A percentile compares a stretch with the other conserved stretches of the same genome.
phyloP scores from a whole-genome alignment of 1,139 yeast genomes.

The Pichia sp. region DNA sequence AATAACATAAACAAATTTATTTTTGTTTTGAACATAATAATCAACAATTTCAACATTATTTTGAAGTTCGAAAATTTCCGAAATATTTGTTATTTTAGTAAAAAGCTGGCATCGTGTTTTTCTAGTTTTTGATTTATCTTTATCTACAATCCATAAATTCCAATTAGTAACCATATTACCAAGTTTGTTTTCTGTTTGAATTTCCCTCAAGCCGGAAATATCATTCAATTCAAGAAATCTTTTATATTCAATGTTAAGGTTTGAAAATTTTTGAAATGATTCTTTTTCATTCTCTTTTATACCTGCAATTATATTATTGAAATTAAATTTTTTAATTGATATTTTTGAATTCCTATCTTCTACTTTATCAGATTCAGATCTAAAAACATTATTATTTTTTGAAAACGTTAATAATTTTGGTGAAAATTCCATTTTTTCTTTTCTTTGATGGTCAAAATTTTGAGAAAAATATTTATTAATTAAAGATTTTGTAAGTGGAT shows the following conservation, averaged over 20 bases:
- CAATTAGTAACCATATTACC: not conserved
- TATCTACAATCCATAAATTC: slow-evolving; percentile 6
- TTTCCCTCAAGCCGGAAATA: not conserved
- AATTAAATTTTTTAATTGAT: too few species aligned
- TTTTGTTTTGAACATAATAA: not conserved
- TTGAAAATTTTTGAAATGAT: not conserved
- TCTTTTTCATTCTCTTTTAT: too few species aligned
- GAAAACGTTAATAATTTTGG: too few species aligned
- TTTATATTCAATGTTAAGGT: not conserved
- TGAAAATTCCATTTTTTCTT: not conserved
- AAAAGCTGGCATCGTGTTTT: slow-evolving; percentile 1
- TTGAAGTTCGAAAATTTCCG: not conserved
- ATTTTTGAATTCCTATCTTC: too few species aligned
- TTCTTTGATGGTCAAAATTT: not conserved
- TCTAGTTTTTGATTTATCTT: not conserved
- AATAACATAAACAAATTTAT: slow-evolving; percentile 2
- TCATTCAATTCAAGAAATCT: not conserved
- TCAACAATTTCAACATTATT: slow-evolving; percentile 1
- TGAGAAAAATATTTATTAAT: slow-evolving; percentile 1
- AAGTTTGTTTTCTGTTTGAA: not conserved
- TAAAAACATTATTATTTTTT: too few species aligned
- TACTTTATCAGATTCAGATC: too few species aligned
- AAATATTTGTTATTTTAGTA: not conserved
- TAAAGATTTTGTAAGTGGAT: slow-evolving; percentile 2
- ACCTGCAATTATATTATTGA: too few species aligned